Evolutionary conservation across 768 basidiomycete species (phyloP).

Genomic region (Sporobolomyces roseus): DNA sequence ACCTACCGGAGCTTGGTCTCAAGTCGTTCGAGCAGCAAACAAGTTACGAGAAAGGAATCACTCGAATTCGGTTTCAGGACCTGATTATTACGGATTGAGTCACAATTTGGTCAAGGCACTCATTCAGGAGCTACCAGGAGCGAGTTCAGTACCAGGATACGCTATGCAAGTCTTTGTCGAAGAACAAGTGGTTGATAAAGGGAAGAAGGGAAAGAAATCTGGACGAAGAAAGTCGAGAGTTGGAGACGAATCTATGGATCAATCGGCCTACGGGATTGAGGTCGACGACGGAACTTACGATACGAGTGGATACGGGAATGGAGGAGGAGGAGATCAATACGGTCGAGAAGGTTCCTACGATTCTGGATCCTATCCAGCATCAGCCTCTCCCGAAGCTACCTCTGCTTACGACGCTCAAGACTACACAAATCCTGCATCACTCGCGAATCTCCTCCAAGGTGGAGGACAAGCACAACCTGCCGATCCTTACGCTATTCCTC

Average conservation of each 20-base stretch:
- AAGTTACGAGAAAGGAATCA: conserved; percentile 74
- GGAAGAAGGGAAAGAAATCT: background rate
- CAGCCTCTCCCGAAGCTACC: conserved; percentile 8
- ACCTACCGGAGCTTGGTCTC: conserved; percentile 81
- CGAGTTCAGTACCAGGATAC: conserved; percentile 69
- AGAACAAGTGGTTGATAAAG: conserved; percentile 50
- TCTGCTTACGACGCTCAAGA: background rate
- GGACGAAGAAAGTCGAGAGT: conserved; percentile 17
- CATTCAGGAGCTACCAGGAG: conserved; percentile 75
- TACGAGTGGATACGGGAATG: conserved; percentile 17
- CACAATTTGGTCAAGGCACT: conserved; percentile 85
- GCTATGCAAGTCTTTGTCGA: conserved; percentile 82
- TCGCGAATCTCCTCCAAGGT: conserved; percentile 25
- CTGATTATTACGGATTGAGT: conserved; percentile 80
- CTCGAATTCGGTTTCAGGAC: conserved; percentile 80
- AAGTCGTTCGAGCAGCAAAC: conserved; percentile 76
- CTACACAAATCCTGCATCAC: conserved; percentile 1
- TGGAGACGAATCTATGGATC: background rate
- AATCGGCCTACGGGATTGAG: conserved; percentile 1
- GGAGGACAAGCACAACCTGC: background rate
- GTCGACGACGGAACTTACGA: conserved; percentile 11
- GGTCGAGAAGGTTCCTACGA: conserved; percentile 13
- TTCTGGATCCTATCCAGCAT: conserved; percentile 5
- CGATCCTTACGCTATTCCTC: conserved; percentile 27
- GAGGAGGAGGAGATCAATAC: background rate